Base-by-base conservation (phyloP, 2,329 filamentous ascomycete genomes). In the Fusarium ramigenum region DNA sequence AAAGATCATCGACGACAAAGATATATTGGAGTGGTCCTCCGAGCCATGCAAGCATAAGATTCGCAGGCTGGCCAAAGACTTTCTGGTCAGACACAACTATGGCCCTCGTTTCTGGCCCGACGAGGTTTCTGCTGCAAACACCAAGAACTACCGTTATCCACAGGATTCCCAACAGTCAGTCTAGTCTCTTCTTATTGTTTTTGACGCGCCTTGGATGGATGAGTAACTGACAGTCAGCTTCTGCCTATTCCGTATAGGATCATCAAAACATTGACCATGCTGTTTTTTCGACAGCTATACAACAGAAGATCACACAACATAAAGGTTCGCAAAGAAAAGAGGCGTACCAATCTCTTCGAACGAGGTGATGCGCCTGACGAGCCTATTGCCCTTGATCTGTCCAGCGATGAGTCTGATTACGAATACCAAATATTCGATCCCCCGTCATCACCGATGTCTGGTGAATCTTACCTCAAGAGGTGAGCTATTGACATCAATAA, bases 61-160 rank as follows among this genome's bases (percentile, higher is more conserved):
- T 12, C 40, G 30, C 18, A 43, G 63, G 9, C 50, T 75, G 30
- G 23, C 63, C 5, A 47, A 36, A 4, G n/a, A 25, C 5, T 75
- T 75, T 23, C 56, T 54, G 12, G 23, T 66, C 11, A 23, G 34
- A 9, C 15, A 21, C 1, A 36, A 44, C 18, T n/a, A 57, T 10
- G 25, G 53, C 30, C 7, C 21, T 30, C n/a, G 7, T 5, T 66
- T 56, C 14, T 75, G 73, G 73, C 64, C 73, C 4, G 47, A 69
- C 4, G 37, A 47, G 37, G 28, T 52, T 30, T 32, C 32, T 28
- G 7, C 49, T 37, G 23, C 44, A 16, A 63, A 64, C 39, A 52
- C 39, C 21, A 44, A 49, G 32, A n/a, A 25, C 5, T 68, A 66
- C 19, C 50, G 25, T 40, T 54, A 43, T 56, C 6, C 50, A 53